phyloP scores from a whole-genome alignment of 176 grass and related monocot species.

The Musa schizocarpa region DNA sequence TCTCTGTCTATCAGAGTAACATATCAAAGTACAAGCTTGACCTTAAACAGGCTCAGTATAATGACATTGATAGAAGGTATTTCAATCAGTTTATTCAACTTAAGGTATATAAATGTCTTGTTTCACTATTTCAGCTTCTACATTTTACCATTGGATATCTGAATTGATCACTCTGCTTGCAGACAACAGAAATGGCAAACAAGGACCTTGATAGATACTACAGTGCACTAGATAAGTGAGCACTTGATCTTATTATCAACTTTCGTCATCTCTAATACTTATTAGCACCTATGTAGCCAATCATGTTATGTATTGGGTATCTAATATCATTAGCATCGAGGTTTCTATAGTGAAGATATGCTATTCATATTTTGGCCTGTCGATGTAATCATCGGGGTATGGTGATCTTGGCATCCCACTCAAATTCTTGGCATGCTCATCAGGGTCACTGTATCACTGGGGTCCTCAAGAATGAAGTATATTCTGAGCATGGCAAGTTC shows the following conservation, averaged over 20 bases:
- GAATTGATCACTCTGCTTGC: conserved; percentile 23
- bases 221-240: conserved; percentile 85
- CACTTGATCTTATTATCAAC: neutral
- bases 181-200: conserved; percentile 98
- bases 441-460: too few relatives aligned
- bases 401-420: neutral
- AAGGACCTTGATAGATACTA: conserved; percentile 95
- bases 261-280: neutral
- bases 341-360: too few relatives aligned
- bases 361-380: too few relatives aligned
- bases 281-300: neutral
- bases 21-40: conserved; percentile 84
- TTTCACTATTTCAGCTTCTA: conserved; percentile 15
- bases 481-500: neutral
- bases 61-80: conserved; percentile 80
- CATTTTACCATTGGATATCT: conserved; percentile 20
- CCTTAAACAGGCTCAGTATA: conserved; percentile 89
- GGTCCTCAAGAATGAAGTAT: neutral
- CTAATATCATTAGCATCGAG: neutral
- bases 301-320: neutral
- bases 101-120: conserved; percentile 50
- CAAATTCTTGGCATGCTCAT: neutral
- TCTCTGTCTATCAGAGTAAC: conserved; percentile 85
- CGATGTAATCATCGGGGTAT: too few relatives aligned
- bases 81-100: conserved; percentile 93